phyloP scores from a whole-genome alignment of 2,329 filamentous ascomycete species.

The Botrytis porri region DNA sequence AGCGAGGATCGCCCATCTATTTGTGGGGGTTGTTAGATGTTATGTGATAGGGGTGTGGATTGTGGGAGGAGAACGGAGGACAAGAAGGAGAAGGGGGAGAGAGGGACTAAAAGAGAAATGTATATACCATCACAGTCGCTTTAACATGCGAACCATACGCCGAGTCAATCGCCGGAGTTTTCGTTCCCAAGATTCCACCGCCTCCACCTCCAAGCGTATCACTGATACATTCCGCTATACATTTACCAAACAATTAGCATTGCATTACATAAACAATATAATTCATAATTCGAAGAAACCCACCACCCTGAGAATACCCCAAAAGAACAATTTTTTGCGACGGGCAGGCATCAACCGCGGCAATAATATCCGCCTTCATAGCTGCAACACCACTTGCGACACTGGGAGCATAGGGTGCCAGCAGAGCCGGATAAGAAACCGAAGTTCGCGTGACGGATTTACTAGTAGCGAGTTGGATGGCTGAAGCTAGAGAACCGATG shows the following conservation, averaged over 20 bases:
- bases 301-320: conserved; percentile 9
- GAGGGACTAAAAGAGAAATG: neutral
- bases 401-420: neutral
- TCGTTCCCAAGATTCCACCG: neutral
- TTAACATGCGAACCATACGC: neutral
- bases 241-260: neutral
- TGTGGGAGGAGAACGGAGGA: no score
- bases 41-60: neutral
- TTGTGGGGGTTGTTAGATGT: neutral
- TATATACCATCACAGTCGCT: neutral
- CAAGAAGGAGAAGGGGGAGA: neutral
- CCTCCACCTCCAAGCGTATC: neutral
- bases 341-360: conserved; percentile 5
- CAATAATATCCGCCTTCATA: neutral
- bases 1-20: conserved; percentile 6
- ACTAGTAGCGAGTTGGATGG: neutral
- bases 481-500: neutral
- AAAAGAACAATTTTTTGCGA: conserved; percentile 2
- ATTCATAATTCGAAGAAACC: neutral
- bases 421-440: neutral
- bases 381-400: conserved; percentile 14
- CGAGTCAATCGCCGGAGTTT: neutral
- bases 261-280: neutral
- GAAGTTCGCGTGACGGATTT: conserved; percentile 6
- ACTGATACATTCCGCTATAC: neutral